Evolutionary conservation across 2,329 filamentous ascomycete species (phyloP), one percentile per base, ranked within the genome.

Genomic region (Aspergillus quadricinctus): DNA sequence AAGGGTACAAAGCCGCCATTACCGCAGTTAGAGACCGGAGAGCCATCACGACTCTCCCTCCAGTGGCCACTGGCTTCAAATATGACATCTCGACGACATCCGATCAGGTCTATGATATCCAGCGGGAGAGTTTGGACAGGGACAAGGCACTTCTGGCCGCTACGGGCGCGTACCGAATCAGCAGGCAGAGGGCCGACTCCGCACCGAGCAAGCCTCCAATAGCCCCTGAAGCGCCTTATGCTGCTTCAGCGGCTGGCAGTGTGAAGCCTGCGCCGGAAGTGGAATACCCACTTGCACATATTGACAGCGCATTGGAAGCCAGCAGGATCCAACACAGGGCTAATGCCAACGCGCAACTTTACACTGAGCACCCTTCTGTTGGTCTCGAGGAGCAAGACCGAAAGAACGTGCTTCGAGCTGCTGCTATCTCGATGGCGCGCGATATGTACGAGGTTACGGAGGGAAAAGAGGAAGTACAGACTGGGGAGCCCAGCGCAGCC

Each of bases 361-460:
- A 88, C 69, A 91, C 88, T 0, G 87, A 89, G 1, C 77, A 84
- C 35, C 91, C 92, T 3, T 87, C 87, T 0, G 84, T 95, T 3
- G 80, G 84, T 27, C 77, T 85, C 0, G 87, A 94, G 43, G 91
- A 96, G 66, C 83, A 86, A 70, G 86, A 83, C 59, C 84, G 83
- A 56, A 83, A 87, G 48, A 88, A 91, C 62, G 85, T 86, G 4
- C 78, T 96, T 2, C 88, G 88, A 61, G 90, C 91, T 29, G 93
- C 91, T 21, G 91, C 92, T 2, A 79, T 96, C 3, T 90, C 89
- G 10, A 96, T 97, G 91, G 92, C 92, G 6, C 89, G 88, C 73
- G 85, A 88, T 64, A 93, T 96, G 86, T 96, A 92, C 69, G 83
- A 79, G 10, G 78, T 82, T 1, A 82, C 85, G 6, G 77, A 80